phyloP scores from a whole-genome alignment of 2,329 filamentous ascomycete species.

The Neospermospora avenae region DNA sequence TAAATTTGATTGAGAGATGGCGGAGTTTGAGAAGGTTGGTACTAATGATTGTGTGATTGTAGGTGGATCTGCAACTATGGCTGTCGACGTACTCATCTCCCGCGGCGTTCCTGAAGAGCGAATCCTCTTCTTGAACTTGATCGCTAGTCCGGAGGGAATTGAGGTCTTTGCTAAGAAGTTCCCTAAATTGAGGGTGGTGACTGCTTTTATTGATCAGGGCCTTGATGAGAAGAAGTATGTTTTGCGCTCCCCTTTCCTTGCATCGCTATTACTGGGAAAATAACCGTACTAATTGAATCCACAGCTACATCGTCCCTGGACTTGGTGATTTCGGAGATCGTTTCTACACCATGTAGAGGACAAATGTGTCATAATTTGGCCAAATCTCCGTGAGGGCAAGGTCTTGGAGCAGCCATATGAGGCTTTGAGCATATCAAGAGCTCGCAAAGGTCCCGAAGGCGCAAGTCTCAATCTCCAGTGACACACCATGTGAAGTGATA shows the following conservation, averaged over 20 bases:
- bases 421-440: too few species aligned
- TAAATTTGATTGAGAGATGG: neutral
- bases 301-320: conserved; percentile 90
- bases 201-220: conserved; percentile 94
- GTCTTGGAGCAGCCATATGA: neutral
- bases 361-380: too few species aligned
- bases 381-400: too few species aligned
- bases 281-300: conserved; percentile 21
- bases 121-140: conserved; percentile 94
- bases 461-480: neutral
- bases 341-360: conserved; percentile 79
- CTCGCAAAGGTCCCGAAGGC: too few species aligned
- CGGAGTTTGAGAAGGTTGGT: neutral
- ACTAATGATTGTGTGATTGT: neutral
- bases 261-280: conserved; percentile 3
- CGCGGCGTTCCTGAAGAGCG: conserved; percentile 91
- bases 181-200: conserved; percentile 86
- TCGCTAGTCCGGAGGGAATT: conserved; percentile 93
- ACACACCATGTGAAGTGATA: neutral
- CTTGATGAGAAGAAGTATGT: conserved; percentile 94
- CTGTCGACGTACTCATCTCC: conserved; percentile 85
- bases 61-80: conserved; percentile 96
- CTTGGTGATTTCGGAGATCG: conserved; percentile 94
- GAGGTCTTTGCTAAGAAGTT: conserved; percentile 86
- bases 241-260: neutral